A percentile compares a stretch with the other conserved stretches of the same genome.
Evolutionary conservation across 2,329 filamentous ascomycete genomes (phyloP).

Genomic region (Penicillium vulpinum): DNA sequence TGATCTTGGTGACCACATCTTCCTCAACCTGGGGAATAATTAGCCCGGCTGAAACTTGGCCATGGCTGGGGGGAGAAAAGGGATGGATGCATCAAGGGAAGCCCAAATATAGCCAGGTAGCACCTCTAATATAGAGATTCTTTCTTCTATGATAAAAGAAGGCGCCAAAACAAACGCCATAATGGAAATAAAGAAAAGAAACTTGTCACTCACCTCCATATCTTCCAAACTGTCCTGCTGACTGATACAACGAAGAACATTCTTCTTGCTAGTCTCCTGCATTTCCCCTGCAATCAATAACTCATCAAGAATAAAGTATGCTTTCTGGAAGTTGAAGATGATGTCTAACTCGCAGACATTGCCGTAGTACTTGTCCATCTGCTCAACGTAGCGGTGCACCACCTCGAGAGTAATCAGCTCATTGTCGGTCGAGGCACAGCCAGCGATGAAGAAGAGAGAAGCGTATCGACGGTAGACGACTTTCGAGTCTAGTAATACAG

Average conservation of each 20-base stretch:
- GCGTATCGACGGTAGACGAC: conserved; percentile 98
- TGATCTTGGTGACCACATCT: conserved; percentile 81
- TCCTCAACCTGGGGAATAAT: conserved; percentile 72
- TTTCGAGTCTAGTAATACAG: conserved; percentile 72
- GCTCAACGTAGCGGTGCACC: conserved; percentile 98
- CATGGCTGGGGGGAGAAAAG: neutral
- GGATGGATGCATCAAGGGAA: neutral
- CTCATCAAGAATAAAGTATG: conserved; percentile 98
- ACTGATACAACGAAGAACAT: conserved; percentile 90
- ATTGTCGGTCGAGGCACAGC: conserved; percentile 95
- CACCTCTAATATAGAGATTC: neutral
- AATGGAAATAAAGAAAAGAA: neutral
- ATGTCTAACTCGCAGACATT: conserved; percentile 99
- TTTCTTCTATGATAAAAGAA: neutral
- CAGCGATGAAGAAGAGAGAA: conserved; percentile 98
- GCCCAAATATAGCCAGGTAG: neutral
- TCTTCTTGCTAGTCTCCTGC: conserved; percentile 99
- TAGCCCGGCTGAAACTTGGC: conserved; percentile 36
- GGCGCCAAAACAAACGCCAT: neutral
- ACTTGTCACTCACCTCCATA: conserved; percentile 80
- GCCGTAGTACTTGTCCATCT: conserved; percentile 99
- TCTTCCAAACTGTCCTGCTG: conserved; percentile 98
- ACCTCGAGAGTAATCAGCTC: conserved; percentile 98
- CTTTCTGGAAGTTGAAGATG: conserved; percentile 99
- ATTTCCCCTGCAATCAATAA: conserved; percentile 91